Base-by-base conservation (phyloP, 768 basidiomycete genomes). In the Tulasnella sp. region DNA sequence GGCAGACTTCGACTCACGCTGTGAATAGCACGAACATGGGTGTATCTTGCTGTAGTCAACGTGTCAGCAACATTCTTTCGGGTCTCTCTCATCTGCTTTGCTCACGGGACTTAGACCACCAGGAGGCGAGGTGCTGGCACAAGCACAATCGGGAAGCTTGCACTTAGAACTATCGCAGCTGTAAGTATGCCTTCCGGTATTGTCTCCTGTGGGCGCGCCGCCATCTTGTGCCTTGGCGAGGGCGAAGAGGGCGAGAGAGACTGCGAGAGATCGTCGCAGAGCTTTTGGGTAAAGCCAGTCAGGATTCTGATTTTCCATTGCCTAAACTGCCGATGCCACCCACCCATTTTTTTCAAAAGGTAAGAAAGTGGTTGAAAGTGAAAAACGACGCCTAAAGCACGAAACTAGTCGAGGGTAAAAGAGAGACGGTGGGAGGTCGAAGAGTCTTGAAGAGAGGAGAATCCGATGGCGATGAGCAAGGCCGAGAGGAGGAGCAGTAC, bases 21-120 rank as follows among this genome's bases (percentile, higher is more conserved):
- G 88, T 90, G 82, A 88, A 90, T 44, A 90, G 86, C 75, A 90
- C 81, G 77, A 90, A 91, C 80, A 84, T 83, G 2, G 89, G 88
- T 26, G 85, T 84, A 11, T 88, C 84, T 8, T 81, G 80, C 87
- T 89, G 75, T 36, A n/a, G n/a, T 37, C 6, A 41, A 66, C 16
- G 29, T 22, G 26, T 67, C 32, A 42, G 41, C 41, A 14, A 41
- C 35, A 44, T 73, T 75, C 59, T 62, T 32, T 26, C 16, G 29
- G 36, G 75, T 63, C 39, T 74, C 75, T 75, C 72, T 75, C 75
- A 36, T 72, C 72, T 8, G 76, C 75, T 1, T 74, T 26, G 82
- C 88, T 82, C 75, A 89, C 87, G 26, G 89, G 86, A 17, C 79
- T 77, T 12, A 91, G 81, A 3, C 90, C 90, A 71, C 90, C 90